Evolutionary conservation across 2,329 filamentous ascomycete species (phyloP), one percentile per base, ranked within the genome.

Genomic region (Apiospora kogelbergensis): DNA sequence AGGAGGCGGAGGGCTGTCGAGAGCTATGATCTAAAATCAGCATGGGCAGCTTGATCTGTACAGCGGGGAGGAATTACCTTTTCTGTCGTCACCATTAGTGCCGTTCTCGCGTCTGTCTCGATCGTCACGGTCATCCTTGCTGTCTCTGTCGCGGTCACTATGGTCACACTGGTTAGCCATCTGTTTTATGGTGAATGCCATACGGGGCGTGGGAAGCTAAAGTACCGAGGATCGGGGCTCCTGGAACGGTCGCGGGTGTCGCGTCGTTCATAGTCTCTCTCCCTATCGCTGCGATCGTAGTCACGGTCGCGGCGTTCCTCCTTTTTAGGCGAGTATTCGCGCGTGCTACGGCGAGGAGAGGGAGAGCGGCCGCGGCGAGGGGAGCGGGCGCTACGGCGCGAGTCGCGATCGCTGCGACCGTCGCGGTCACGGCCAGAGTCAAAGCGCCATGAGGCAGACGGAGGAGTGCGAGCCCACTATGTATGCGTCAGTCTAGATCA

Each of bases 381-480:
- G 74, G 89, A 89, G 67, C 89, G 88, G 73, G 85, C 87, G 70
- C 85, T 80, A 73, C 82, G 86, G 72, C 84, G 85, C 70, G 78
- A 77, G 30, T 79, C 80, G 73, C 84, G 81, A 72, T 82, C 79
- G 74, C 89, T 87, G 71, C 91, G 89, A 73, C 90, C 88, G 71
- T 91, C 89, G 73, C 90, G 92, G 77, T 94, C 92, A 77, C 92
- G 90, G 71, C 95, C 95, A 74, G 94, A 94, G 81, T 98, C 96
- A 80, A 99, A 99, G 71, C 96, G 93, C 96, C 96, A 99, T 40
- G 95, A 98, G 67, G 96, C 96, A 74, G 96, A 98, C 65, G 96
- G 96, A 77, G 96, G 96, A 77, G 96, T 99, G 76, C 96, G 93
- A 77, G 96, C 96, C 96, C 96, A 99, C 96, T 99, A 73, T n/a